Base-by-base conservation (phyloP, 2,329 filamentous ascomycete species). In the Neoascochyta sp. region DNA sequence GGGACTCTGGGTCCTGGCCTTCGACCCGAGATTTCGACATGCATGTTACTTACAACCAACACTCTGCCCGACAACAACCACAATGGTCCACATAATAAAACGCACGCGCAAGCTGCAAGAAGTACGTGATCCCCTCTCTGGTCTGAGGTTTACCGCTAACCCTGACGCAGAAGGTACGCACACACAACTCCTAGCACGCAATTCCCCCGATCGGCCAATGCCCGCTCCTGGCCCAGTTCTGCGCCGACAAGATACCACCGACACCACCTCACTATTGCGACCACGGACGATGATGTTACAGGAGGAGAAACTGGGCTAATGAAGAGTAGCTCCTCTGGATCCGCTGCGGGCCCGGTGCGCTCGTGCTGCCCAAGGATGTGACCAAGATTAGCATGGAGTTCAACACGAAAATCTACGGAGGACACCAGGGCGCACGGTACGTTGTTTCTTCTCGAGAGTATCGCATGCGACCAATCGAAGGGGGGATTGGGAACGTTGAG, bases 341-440 rank as follows among this genome's bases (percentile, higher is more conserved):
- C 64, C 80, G 83, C 59, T 73, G 83, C 60, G 92, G 90, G 36
- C 81, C 85, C 16, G 92, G 90, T 34, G 88, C 92, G 23, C 82
- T 86, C 12, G 70, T 86, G 45, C 73, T 98, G 14, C 87, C 90
- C 0, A 72, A 79, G 16, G 78, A 86, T 54, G 77, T 93, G 31
- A 80, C 81, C 24, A 74, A 78, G 57, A 81, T 92, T 68, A 79
- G 86, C 58, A 64, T 92, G 65, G 76, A 85, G 52, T 88, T 89
- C 60, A 78, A 80, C 27, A 56, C 60, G 25, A 74, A 68, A 45
- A 68, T 78, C 36, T 69, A 78, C 24, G 73, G 76, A 28, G 85
- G 84, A 24, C 82, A 90, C 62, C 73, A 80, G 59, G 85, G 86
- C 26, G 74, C 84, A 35, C 79, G 77, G 85, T 89, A 71, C 16